A percentile compares a stretch with the other conserved stretches of the same genome.
These are phyloP conservation scores for Oxyria digyna DNA, from an alignment of 148 eudicot species.

Conservation along the genomic window DNA sequence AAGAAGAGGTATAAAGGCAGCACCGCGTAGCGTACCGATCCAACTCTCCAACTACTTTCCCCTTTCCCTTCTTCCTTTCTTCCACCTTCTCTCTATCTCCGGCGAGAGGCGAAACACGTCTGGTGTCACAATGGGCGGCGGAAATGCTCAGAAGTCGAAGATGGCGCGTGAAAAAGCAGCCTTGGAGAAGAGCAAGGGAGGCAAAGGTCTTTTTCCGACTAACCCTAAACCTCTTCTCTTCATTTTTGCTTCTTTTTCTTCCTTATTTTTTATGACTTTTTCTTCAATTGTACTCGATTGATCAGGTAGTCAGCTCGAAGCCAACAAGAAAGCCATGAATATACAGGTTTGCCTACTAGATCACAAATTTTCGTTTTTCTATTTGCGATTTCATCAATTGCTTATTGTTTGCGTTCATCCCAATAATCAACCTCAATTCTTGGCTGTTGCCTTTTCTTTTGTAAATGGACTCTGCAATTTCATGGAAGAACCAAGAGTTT, in stretches of 20 bases:
- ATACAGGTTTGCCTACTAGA: conserved; percentile 39
- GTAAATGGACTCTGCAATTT: too few species aligned
- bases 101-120: neutral
- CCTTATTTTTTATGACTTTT: neutral
- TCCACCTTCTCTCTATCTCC: neutral
- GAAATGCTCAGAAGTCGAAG: conserved; percentile 61
- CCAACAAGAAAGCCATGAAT: conserved; percentile 72
- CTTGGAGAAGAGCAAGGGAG: conserved; percentile 39
- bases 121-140: conserved; percentile 39
- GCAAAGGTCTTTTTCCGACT: conserved; percentile 17
- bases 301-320: conserved; percentile 79
- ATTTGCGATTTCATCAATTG: neutral
- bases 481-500: too few species aligned
- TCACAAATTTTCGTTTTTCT: neutral
- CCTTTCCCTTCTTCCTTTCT: neutral
- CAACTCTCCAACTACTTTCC: neutral
- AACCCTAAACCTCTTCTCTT: neutral
- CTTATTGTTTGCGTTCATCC: neutral
- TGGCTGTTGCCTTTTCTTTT: neutral
- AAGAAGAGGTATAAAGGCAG: too few species aligned
- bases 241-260: neutral
- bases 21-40: neutral
- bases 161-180: conserved; percentile 67
- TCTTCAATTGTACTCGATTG: conserved; percentile 8
- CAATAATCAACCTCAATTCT: neutral